These are phyloP conservation scores for Colletotrichum lindemuthianum DNA, from an alignment of 2,329 filamentous ascomycete genomes.

Conservation along the genomic window DNA sequence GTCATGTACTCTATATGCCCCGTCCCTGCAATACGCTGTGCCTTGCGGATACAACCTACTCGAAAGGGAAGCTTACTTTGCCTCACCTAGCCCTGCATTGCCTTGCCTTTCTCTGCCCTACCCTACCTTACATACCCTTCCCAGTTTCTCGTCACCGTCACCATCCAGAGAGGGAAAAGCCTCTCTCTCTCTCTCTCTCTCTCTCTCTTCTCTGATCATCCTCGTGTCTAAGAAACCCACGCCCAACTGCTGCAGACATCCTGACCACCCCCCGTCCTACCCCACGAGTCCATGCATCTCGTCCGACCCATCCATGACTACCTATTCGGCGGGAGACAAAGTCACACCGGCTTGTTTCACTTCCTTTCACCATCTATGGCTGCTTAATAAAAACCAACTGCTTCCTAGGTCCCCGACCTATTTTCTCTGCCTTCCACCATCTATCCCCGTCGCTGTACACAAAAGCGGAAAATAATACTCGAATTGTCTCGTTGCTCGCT, in stretches of 20 bases:
- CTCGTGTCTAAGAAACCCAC: constrained; percentile 19
- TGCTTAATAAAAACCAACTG: constrained; percentile 33
- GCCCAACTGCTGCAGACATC: constrained; percentile 33
- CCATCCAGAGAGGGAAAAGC: constrained; percentile 6
- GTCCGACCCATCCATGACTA: constrained; percentile 36
- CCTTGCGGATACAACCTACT: too few relatives aligned
- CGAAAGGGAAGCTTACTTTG: too few relatives aligned
- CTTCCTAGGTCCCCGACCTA: constrained; percentile 11
- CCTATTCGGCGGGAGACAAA: constrained; percentile 35
- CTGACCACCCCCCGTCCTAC: constrained; percentile 31
- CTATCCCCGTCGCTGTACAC: constrained; percentile 24
- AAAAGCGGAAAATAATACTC: constrained; percentile 14
- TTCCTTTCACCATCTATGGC: constrained; percentile 37
- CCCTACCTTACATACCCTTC: constrained; percentile 3
- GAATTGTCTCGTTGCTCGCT: constrained; percentile 27
- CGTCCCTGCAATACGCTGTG: too few relatives aligned
- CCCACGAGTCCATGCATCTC: constrained; percentile 35
- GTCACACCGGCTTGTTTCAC: constrained; percentile 52
- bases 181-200: constrained; percentile 6
- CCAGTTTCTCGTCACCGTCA: too few relatives aligned
- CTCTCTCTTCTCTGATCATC: constrained; percentile 3
- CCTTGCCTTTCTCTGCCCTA: too few relatives aligned
- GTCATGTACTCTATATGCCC: too few relatives aligned
- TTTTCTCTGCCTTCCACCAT: constrained; percentile 15
- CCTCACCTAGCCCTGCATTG: too few relatives aligned